Base-by-base conservation (phyloP, 441 rosid species). In the Daphne laureola region DNA sequence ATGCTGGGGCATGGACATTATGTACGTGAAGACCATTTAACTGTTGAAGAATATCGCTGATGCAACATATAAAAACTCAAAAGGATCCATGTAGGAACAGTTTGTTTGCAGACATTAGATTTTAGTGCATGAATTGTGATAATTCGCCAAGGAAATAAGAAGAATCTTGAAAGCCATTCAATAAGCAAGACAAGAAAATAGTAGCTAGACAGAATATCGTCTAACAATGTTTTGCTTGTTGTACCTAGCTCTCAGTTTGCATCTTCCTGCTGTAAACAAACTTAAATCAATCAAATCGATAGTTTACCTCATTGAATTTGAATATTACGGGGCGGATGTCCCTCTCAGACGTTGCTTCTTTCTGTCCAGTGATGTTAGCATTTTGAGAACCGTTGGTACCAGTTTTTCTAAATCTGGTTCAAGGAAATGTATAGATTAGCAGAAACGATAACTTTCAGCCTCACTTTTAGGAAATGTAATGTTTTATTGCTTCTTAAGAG, bases 221-320 rank as follows among this genome's bases (percentile, higher is more conserved):
- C 45, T 14, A 4, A 42, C 25, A 31, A 52, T 47, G 17, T 17
- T 16, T 52, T 42, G 36, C 56, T 61, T 13, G 5, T 43, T n/a
- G 44, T 36, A 40, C 35, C 4, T 12, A 31, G n/a, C 14, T 14
- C 16, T 17, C 9, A 25, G 23, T 49, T 43, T 11, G 51, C 61
- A 35, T 18, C 44, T 51, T 35, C 14, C 46, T 43, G 54, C 23
- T 36, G 15, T 31, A 5, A 6, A 58, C 21, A 9, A 50, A 9
- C 41, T 13, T 18, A 56, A 26, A 38, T 46, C 48, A 17, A 21
- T 47, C 14, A 42, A 45, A 54, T 18, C 35, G 23, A 54, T 12
- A 17, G 43, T 49, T 35, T 74, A 90, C 98, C 96, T 93, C 98
- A 54, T 93, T 93, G 58, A 69, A 93, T 78, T 85, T 87, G 72